A percentile compares a stretch with the other conserved stretches of the same genome.
Conservation (phyloP, 2,329 filamentous ascomycete genomes). For the Endoconidiophora polonica region DNA sequence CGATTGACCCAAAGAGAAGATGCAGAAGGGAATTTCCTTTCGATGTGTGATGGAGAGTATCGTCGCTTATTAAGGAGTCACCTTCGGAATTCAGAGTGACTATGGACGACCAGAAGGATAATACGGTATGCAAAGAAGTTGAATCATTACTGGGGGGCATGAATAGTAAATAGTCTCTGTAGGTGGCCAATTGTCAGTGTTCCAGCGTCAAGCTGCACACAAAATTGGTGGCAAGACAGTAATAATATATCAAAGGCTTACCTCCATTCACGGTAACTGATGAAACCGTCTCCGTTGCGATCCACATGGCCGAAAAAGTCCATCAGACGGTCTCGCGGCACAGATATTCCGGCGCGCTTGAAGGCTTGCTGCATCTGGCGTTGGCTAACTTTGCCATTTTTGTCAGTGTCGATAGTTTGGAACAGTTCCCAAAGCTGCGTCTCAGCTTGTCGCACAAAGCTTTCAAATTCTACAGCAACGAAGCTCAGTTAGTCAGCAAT, state of each 20-base stretch:
- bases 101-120: constrained; percentile 83
- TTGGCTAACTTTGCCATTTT: constrained; percentile 74
- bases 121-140: constrained; percentile 52
- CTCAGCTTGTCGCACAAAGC: constrained; percentile 78
- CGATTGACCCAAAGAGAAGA: constrained; percentile 59
- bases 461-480: constrained; percentile 57
- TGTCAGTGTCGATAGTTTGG: constrained; percentile 67
- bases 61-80: constrained; percentile 81
- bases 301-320: constrained; percentile 86
- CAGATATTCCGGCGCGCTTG: constrained; percentile 56
- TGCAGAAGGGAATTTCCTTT: constrained; percentile 56
- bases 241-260: constrained; percentile 32
- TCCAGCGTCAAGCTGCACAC: not conserved
- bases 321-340: constrained; percentile 61
- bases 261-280: constrained; percentile 94
- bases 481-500: constrained; percentile 3
- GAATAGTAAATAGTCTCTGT: constrained; percentile 83
- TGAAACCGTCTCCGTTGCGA: constrained; percentile 69
- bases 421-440: constrained; percentile 69
- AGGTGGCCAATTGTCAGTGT: not conserved
- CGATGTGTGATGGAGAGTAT: constrained; percentile 88
- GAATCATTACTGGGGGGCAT: constrained; percentile 52
- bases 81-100: constrained; percentile 85
- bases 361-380: constrained; percentile 70
- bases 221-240: not conserved